phyloP scores from a whole-genome alignment of 352 stramenopile genomes.

The Thalassiosira ordinaria region DNA sequence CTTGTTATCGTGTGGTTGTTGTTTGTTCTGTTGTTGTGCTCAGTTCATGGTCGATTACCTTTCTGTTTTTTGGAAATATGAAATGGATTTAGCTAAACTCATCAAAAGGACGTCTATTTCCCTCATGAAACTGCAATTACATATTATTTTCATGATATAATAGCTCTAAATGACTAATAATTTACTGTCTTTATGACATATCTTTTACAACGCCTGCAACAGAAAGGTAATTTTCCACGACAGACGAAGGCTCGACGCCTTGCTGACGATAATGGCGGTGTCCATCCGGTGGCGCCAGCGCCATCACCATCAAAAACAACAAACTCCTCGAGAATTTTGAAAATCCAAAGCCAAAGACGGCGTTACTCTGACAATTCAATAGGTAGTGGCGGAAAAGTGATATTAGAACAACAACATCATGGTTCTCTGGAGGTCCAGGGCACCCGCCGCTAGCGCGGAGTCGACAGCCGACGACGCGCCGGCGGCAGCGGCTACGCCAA shows the following conservation, averaged over 20 bases:
- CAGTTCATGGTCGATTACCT: not conserved
- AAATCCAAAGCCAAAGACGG: not conserved
- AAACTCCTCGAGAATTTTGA: not conserved
- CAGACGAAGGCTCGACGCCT: too few species aligned
- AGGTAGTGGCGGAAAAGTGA: not conserved
- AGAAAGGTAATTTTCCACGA: not conserved
- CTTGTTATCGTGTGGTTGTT: not conserved
- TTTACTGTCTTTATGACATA: not conserved
- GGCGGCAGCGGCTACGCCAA: constrained; percentile 1
- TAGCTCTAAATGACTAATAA: not conserved
- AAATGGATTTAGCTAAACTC: not conserved
- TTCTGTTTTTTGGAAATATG: not conserved
- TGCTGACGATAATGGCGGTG: not conserved
- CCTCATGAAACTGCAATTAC: not conserved
- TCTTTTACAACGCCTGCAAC: not conserved
- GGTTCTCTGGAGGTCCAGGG: constrained; percentile 16
- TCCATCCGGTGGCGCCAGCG: not conserved
- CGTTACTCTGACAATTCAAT: not conserved
- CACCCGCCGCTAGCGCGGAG: not conserved
- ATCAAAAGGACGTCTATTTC: not conserved
- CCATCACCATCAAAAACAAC: not conserved
- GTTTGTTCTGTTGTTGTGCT: not conserved
- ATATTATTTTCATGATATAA: not conserved
- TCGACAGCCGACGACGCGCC: not conserved
- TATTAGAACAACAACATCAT: not conserved